Base-by-base conservation (phyloP, 2,329 filamentous ascomycete species). In the Monosporascus sp. region DNA sequence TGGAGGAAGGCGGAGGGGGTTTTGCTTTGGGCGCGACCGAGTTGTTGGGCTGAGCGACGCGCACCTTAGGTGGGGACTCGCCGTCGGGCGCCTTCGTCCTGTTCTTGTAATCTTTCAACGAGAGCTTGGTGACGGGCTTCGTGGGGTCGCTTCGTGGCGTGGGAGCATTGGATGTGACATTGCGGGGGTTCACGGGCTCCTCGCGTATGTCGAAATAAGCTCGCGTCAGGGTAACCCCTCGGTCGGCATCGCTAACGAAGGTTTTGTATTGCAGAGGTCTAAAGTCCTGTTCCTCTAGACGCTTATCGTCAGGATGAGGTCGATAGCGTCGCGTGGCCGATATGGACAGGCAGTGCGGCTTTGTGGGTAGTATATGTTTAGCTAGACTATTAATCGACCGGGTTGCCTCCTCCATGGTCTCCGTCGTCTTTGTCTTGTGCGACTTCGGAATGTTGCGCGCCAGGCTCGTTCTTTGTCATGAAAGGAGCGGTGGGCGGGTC, bases 71-170 rank as follows among this genome's bases (percentile, higher is more conserved):
- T 17, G 62, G 56, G 25, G 62, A 62, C 31, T 64, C 63, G 48
- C 63, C 63, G 49, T 66, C 65, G 18, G 60, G 57, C 11, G 54
- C 70, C 60, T 68, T 70, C 64, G 77, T 78, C 65, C 79, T 78
- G 56, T 79, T 83, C 67, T 79, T 80, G 60, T 83, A 84, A 64
- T 83, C 81, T 66, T 77, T 80, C 55, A 84, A 67, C 15, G 80
- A 81, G 58, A 83, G 65, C 65, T 82, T 81, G 48, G 69, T 72
- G 45, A 67, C 63, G 18, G 68, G 64, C 70, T 80, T 81, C 67
- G 76, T 81, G 59, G 65, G 60, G 53, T 62, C 62, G 50, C 45
- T 55, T 55, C 50, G 65, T 44, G 55, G 56, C n/a, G 54, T 60
- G 14, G 61, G 48, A 35, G 60, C 55, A 20, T 52, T 58, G 35